Conservation (phyloP, 129 eudicot species). For the Calendula officinalis region DNA sequence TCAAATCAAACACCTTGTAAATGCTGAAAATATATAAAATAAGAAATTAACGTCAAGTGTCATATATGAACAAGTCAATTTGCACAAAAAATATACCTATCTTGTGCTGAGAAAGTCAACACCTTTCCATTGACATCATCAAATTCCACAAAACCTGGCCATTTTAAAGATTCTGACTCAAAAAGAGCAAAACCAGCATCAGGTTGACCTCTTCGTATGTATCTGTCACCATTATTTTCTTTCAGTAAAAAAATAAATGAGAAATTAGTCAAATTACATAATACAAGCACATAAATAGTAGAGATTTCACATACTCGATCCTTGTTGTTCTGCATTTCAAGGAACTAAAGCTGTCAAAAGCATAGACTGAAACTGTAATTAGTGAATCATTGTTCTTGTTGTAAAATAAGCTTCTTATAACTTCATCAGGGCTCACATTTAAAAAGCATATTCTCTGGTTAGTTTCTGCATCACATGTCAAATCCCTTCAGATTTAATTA, state of each 20-base stretch:
- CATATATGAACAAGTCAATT: not conserved
- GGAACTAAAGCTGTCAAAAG: constrained; percentile 82
- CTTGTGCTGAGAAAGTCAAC: constrained; percentile 84
- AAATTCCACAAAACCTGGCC: constrained; percentile 98
- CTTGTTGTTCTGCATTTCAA: constrained; percentile 91
- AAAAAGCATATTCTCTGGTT: constrained; percentile 86
- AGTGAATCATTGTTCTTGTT: constrained; percentile 91
- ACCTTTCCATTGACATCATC: constrained; percentile 97
- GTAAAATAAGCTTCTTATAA: constrained; percentile 88
- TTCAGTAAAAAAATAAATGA: not conserved
- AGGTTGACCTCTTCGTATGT: constrained; percentile 74
- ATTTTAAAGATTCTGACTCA: constrained; percentile 85
- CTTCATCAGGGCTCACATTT: constrained; percentile 87
- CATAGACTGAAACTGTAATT: constrained; percentile 91
- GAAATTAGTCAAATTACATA: not conserved
- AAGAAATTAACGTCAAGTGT: constrained; percentile 1
- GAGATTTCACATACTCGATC: constrained; percentile 67
- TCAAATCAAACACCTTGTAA: constrained; percentile 89
- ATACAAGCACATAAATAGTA: constrained; percentile 1
- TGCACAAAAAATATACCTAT: constrained; percentile 41
- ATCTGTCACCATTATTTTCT: constrained; percentile 38
- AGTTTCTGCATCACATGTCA: constrained; percentile 56
- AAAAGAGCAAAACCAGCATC: constrained; percentile 87
- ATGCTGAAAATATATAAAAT: constrained; percentile 45
- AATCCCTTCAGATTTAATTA: constrained; percentile 6